These are phyloP conservation scores for Colletotrichum zoysiae DNA, from an alignment of 2,329 filamentous ascomycete genomes.

Conservation along the genomic window DNA sequence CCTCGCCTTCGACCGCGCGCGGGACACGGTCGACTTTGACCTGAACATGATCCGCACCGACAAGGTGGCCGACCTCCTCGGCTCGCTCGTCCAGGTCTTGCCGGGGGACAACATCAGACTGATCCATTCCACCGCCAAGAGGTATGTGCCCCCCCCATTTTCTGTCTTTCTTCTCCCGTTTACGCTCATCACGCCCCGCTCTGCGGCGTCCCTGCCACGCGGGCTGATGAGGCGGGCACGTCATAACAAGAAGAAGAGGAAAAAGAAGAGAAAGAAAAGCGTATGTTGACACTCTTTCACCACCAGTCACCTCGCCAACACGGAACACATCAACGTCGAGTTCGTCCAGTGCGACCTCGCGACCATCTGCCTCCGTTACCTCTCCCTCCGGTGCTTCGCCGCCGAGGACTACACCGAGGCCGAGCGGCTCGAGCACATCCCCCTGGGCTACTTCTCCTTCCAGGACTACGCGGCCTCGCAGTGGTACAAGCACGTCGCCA, in stretches of 20 bases:
- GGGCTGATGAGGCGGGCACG: no score
- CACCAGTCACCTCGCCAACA: constrained; percentile 43
- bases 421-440: constrained; percentile 36
- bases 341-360: constrained; percentile 50
- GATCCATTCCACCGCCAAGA: constrained; percentile 54
- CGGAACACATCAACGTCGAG: constrained; percentile 44
- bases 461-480: constrained; percentile 54
- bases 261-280: no score
- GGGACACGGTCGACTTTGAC: constrained; percentile 43
- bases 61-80: constrained; percentile 50
- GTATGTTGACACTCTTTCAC: no score
- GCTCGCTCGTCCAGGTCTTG: constrained; percentile 53
- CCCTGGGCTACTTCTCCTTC: constrained; percentile 51
- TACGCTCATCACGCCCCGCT: not conserved
- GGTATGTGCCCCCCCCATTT: constrained; percentile 44
- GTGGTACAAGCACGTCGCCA: constrained; percentile 51
- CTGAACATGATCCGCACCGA: constrained; percentile 42
- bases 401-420: constrained; percentile 33
- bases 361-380: constrained; percentile 51
- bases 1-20: constrained; percentile 45
- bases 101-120: constrained; percentile 51
- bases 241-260: no score
- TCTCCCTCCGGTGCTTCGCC: constrained; percentile 51
- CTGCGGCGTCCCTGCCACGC: no score
- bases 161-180: no score